These are phyloP conservation scores for Podospora anserina DNA, from an alignment of 495 filamentous ascomycete genomes.

Conservation along the genomic window DNA sequence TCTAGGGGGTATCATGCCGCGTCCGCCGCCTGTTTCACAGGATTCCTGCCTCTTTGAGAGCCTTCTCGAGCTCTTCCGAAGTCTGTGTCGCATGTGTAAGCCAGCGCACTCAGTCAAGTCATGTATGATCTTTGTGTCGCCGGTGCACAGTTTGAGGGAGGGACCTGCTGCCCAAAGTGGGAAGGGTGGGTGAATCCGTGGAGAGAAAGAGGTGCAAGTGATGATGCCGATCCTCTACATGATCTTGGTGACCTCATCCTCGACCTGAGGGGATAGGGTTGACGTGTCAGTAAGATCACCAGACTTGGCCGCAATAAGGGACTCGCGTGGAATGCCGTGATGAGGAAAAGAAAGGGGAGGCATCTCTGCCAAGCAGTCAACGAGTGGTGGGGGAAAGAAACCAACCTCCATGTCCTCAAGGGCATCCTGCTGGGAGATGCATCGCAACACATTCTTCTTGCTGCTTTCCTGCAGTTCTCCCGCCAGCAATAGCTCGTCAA, in stretches of 20 bases:
- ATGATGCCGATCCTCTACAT: conserved; percentile 59
- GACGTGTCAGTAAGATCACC: conserved; percentile 53
- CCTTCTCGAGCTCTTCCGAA: conserved; percentile 30
- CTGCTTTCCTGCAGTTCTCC: conserved; percentile 98
- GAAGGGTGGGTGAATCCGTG: not conserved
- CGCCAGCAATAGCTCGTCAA: conserved; percentile 94
- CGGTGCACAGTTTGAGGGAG: conserved; percentile 9
- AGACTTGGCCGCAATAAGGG: not conserved
- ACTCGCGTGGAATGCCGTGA: not conserved
- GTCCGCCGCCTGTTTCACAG: conserved; percentile 32
- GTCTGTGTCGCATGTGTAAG: conserved; percentile 35
- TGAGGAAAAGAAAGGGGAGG: conserved; percentile 4
- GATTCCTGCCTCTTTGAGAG: conserved; percentile 39
- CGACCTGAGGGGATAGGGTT: conserved; percentile 64
- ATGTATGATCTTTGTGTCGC: not conserved
- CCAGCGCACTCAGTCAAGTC: conserved; percentile 12
- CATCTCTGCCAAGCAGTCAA: conserved; percentile 11
- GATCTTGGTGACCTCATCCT: conserved; percentile 94
- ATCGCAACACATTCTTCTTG: conserved; percentile 95
- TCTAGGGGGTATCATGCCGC: conserved; percentile 12
- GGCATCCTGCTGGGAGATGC: conserved; percentile 91
- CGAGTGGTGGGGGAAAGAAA: conserved; percentile 24
- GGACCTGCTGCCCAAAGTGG: conserved; percentile 9
- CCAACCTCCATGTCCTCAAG: conserved; percentile 97
- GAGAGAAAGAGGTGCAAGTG: conserved; percentile 20